Conservation (phyloP, 192 early-diverging fungal genomes). For the Backusella parvicylindrica region DNA sequence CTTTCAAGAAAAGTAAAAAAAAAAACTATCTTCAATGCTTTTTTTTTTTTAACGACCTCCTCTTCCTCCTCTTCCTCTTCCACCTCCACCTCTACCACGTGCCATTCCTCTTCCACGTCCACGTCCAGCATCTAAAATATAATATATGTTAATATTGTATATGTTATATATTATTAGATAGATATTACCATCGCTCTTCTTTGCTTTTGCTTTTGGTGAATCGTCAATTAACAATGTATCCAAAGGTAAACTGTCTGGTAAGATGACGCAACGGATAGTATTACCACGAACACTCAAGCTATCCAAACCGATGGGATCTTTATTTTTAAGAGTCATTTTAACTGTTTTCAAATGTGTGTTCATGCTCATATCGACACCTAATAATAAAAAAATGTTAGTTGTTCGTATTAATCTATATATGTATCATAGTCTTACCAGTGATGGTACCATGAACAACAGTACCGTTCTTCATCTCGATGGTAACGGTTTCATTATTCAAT, state of each 20-base stretch:
- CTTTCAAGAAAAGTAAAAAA: not conserved
- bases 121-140: slow-evolving; percentile 38
- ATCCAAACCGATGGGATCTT: slow-evolving; percentile 88
- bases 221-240: slow-evolving; percentile 97
- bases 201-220: slow-evolving; percentile 88
- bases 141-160: not conserved
- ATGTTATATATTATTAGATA: not conserved
- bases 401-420: too few species aligned
- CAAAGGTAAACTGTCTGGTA: slow-evolving; percentile 92
- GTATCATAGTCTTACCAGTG: slow-evolving; percentile 65
- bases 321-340: slow-evolving; percentile 96
- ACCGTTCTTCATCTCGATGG: slow-evolving; percentile 98
- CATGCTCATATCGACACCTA: slow-evolving; percentile 98
- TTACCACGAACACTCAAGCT: slow-evolving; percentile 94
- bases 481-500: slow-evolving; percentile 94
- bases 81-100: slow-evolving; percentile 62
- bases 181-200: slow-evolving; percentile 66
- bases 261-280: slow-evolving; percentile 92
- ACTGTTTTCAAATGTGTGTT: slow-evolving; percentile 98
- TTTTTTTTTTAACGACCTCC: slow-evolving; percentile 23
- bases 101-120: slow-evolving; percentile 75
- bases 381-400: not conserved
- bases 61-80: slow-evolving; percentile 45
- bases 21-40: not conserved
- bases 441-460: slow-evolving; percentile 96